Evolutionary conservation across 192 early-diverging fungal species (phyloP).

Genomic region (Coemansia sp.): DNA sequence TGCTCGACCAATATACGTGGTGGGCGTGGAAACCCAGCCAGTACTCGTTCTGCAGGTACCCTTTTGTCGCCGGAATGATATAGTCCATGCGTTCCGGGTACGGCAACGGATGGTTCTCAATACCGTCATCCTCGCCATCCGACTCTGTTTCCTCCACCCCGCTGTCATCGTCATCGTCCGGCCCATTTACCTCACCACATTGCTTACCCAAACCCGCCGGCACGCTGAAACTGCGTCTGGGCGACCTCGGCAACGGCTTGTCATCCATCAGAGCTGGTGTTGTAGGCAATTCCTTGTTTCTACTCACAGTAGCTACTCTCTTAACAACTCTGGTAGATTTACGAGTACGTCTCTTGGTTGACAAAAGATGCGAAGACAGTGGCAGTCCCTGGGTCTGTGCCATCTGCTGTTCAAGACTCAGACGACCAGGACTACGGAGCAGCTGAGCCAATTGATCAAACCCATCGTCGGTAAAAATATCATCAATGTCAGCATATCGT

Average conservation of each 20-base stretch:
- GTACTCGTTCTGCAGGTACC: slow-evolving; percentile 52
- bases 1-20: slow-evolving; percentile 53
- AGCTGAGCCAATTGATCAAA: background rate
- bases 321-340: background rate
- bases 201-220: background rate
- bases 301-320: background rate
- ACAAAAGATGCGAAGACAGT: slow-evolving; percentile 38
- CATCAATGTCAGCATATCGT: background rate
- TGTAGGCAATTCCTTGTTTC: background rate
- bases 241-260: background rate
- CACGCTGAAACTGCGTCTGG: background rate
- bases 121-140: background rate
- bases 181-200: too few species aligned
- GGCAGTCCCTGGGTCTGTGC: slow-evolving; percentile 14
- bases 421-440: background rate
- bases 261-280: background rate
- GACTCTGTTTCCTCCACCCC: background rate
- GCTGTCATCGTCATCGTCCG: too few species aligned
- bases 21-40: slow-evolving; percentile 54
- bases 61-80: slow-evolving; percentile 46
- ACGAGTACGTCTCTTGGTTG: background rate
- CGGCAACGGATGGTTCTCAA: slow-evolving; percentile 18
- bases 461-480: background rate
- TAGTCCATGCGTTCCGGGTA: slow-evolving; percentile 56
- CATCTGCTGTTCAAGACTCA: background rate